Conservation (phyloP, 2,329 filamentous ascomycete genomes). For the Pseudocercospora macadamiae region DNA sequence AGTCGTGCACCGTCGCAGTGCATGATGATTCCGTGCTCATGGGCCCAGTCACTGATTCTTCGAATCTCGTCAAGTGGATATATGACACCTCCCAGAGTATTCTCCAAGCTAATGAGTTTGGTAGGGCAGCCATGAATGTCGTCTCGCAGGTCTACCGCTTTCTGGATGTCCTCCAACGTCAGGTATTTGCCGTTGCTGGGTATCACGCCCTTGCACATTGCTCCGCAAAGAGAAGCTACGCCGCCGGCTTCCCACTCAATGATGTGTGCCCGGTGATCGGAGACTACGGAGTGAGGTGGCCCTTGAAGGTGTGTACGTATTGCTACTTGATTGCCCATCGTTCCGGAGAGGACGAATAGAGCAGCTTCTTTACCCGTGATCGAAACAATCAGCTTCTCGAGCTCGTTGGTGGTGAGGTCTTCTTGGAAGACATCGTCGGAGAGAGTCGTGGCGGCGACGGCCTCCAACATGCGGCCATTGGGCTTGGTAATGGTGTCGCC, state of each 20-base stretch:
- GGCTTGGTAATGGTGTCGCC: constrained; percentile 73
- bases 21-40: constrained; percentile 64
- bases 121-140: constrained; percentile 81
- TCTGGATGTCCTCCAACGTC: constrained; percentile 74
- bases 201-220: constrained; percentile 66
- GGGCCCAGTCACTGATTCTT: constrained; percentile 70
- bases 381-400: constrained; percentile 74
- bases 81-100: constrained; percentile 78
- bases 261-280: constrained; percentile 79
- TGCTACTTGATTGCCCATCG: constrained; percentile 88
- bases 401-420: constrained; percentile 74
- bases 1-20: constrained; percentile 80
- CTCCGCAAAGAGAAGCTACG: constrained; percentile 71
- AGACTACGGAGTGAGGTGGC: constrained; percentile 79
- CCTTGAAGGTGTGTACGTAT: constrained; percentile 76
- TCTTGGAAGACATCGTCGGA: constrained; percentile 83
- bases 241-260: constrained; percentile 70
- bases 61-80: constrained; percentile 73
- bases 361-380: constrained; percentile 76
- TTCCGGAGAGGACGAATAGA: constrained; percentile 83
- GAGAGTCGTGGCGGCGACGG: constrained; percentile 73
- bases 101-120: constrained; percentile 79
- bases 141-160: constrained; percentile 65
- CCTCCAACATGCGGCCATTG: constrained; percentile 77
- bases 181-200: constrained; percentile 73